Percentiles rank a stretch among this genome's conserved stretches.
Evolutionary conservation across 371 early-diverging fungal species (phyloP).

Genomic region (Mucor saturninus): DNA sequence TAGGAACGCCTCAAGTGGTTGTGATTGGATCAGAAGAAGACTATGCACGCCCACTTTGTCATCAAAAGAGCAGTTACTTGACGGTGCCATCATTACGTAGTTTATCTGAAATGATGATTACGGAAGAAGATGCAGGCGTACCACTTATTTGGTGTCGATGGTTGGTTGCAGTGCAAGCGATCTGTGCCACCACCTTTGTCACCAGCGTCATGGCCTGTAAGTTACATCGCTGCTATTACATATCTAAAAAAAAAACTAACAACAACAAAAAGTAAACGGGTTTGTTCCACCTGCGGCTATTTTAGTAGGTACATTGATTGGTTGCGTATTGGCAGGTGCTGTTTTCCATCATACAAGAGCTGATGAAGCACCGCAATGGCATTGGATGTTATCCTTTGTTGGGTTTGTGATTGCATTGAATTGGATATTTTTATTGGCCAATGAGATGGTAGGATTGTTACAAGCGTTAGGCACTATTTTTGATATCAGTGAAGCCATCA

Average conservation of each 20-base stretch:
- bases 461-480: conserved; percentile 79
- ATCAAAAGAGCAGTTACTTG: conserved; percentile 25
- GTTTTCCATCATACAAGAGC: conserved; percentile 31
- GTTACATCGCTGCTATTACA: not conserved
- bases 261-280: conserved; percentile 20
- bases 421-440: conserved; percentile 83
- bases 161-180: conserved; percentile 46
- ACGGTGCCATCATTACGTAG: conserved; percentile 30
- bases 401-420: conserved; percentile 76
- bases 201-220: conserved; percentile 42
- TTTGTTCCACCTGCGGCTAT: conserved; percentile 17
- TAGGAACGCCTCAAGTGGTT: conserved; percentile 11
- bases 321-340: conserved; percentile 29
- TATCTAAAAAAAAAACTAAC: not conserved
- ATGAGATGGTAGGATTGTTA: conserved; percentile 80
- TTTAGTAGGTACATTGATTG: conserved; percentile 30
- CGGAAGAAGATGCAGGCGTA: conserved; percentile 22
- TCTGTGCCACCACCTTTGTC: conserved; percentile 48
- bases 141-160: conserved; percentile 46
- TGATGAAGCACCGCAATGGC: conserved; percentile 41
- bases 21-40: conserved; percentile 2
- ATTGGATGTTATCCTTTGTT: conserved; percentile 59
- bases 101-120: conserved; percentile 14
- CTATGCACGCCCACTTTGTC: not conserved
- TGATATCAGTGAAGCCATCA: conserved; percentile 77